phyloP scores from a whole-genome alignment of 1,284 basidiomycete genomes.

The Ustilago hordei region DNA sequence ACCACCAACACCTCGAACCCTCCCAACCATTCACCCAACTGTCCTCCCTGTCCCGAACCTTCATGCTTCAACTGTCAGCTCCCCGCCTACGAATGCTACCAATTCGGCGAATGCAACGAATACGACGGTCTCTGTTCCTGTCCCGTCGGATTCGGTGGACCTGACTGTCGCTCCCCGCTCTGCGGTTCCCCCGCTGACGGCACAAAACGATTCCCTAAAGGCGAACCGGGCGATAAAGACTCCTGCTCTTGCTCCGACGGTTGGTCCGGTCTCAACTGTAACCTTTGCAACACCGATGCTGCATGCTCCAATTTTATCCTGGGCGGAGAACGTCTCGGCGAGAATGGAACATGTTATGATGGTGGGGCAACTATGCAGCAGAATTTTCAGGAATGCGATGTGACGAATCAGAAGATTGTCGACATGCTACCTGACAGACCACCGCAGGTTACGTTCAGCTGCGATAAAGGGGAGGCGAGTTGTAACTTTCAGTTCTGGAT shows the following conservation, averaged over 20 bases:
- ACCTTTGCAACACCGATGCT: conserved; percentile 46
- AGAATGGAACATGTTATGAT: conserved; percentile 91
- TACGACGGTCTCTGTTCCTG: conserved; percentile 92
- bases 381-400: conserved; percentile 97
- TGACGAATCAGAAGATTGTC: conserved; percentile 88
- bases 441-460: conserved; percentile 90
- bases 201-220: conserved; percentile 75
- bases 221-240: conserved; percentile 68
- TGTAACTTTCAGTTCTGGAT: conserved; percentile 82
- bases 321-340: conserved; percentile 63
- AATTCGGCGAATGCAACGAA: conserved; percentile 82
- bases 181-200: conserved; percentile 93
- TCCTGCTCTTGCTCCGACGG: conserved; percentile 90
- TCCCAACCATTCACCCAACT: conserved; percentile 32
- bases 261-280: conserved; percentile 93
- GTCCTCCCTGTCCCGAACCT: conserved; percentile 56
- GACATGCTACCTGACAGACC: conserved; percentile 87
- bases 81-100: conserved; percentile 57
- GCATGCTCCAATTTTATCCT: conserved; percentile 53
- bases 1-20: conserved; percentile 13
- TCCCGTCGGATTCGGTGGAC: conserved; percentile 88
- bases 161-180: conserved; percentile 80
- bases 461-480: conserved; percentile 44
- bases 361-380: conserved; percentile 89
- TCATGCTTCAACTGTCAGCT: conserved; percentile 63